phyloP scores from a whole-genome alignment of 345 rosid genomes.

The Dipteronia dyeriana region DNA sequence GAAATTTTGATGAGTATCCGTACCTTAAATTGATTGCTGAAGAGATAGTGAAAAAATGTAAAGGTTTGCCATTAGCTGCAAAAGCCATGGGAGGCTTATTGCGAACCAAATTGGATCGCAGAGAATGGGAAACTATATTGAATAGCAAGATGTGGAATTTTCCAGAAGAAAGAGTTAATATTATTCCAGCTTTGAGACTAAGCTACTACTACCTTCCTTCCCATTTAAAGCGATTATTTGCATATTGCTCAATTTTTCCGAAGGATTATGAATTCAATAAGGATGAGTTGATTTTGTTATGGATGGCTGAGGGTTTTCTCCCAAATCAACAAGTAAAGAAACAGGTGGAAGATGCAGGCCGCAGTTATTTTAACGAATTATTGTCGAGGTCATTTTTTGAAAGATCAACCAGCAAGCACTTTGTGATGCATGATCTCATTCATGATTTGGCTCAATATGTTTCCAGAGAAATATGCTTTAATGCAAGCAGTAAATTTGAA shows the following conservation, averaged over 20 bases:
- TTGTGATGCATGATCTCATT: slow-evolving; percentile 14
- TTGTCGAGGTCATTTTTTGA: slow-evolving; percentile 15
- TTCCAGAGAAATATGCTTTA: neutral
- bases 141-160: slow-evolving; percentile 14
- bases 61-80: slow-evolving; percentile 18
- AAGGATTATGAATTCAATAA: neutral
- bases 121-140: slow-evolving; percentile 5
- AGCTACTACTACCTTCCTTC: slow-evolving; percentile 19
- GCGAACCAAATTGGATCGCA: neutral
- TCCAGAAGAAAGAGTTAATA: neutral
- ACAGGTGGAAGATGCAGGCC: neutral
- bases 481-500: neutral
- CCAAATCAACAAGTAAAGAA: neutral
- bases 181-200: slow-evolving; percentile 4
- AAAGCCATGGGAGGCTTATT: neutral
- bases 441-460: slow-evolving; percentile 1
- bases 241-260: neutral
- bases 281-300: slow-evolving; percentile 7
- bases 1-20: neutral
- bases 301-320: slow-evolving; percentile 21
- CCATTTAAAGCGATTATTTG: neutral
- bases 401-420: neutral
- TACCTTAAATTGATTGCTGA: neutral
- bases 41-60: slow-evolving; percentile 19
- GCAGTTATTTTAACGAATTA: neutral